Conservation (phyloP, 345 rosid species). For the Rhodamnia rubescens region DNA sequence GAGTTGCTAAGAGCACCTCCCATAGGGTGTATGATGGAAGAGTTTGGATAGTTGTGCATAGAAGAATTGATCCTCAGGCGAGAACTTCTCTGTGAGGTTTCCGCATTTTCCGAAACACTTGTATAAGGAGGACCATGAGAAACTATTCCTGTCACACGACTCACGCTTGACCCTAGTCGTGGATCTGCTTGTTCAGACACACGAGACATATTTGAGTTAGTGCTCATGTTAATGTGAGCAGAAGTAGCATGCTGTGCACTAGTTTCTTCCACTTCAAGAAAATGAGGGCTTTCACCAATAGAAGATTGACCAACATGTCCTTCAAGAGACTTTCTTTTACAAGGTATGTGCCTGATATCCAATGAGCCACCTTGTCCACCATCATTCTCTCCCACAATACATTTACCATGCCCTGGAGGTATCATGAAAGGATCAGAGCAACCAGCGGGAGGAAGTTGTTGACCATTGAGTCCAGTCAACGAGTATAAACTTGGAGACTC, state of each 20-base stretch:
- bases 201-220: slow-evolving; percentile 23
- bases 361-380: slow-evolving; percentile 38
- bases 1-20: slow-evolving; percentile 38
- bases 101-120: slow-evolving; percentile 17
- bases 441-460: slow-evolving; percentile 11
- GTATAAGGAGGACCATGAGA: slow-evolving; percentile 22
- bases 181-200: slow-evolving; percentile 33
- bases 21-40: slow-evolving; percentile 27
- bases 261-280: slow-evolving; percentile 40
- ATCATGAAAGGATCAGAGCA: slow-evolving; percentile 14
- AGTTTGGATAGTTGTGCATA: slow-evolving; percentile 28
- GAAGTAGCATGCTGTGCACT: slow-evolving; percentile 38
- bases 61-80: slow-evolving; percentile 46
- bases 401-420: slow-evolving; percentile 31
- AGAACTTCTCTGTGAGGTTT: slow-evolving; percentile 46
- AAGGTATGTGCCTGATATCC: slow-evolving; percentile 48
- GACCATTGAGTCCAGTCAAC: slow-evolving; percentile 22
- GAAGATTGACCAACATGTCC: slow-evolving; percentile 62
- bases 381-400: slow-evolving; percentile 22
- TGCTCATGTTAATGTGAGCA: slow-evolving; percentile 16
- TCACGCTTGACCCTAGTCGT: slow-evolving; percentile 28
- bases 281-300: slow-evolving; percentile 34
- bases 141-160: slow-evolving; percentile 12
- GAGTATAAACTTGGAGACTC: slow-evolving; percentile 26
- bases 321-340: slow-evolving; percentile 78